Evolutionary conservation across 257 asterid species (phyloP).

Genomic region (Solanum habrochaites): DNA sequence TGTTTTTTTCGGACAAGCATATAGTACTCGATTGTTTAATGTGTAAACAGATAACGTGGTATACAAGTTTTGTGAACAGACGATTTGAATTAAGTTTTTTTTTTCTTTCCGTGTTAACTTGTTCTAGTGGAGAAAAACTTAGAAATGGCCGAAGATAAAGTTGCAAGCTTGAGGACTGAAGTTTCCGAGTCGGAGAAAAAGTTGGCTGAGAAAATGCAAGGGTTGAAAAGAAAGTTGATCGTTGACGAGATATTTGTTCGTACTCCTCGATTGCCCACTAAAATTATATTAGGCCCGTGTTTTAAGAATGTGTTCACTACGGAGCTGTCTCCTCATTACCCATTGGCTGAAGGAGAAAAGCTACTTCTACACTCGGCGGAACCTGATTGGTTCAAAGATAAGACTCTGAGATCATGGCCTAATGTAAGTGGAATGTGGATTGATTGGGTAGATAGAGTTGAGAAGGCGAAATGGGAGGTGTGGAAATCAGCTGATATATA

Average conservation of each 20-base stretch:
- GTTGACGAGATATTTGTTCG: not conserved
- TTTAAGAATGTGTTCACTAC: not conserved
- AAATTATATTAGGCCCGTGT: not conserved
- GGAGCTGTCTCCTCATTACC: not conserved
- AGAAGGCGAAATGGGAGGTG: not conserved
- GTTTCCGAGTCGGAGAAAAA: not conserved
- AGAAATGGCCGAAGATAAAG: not conserved
- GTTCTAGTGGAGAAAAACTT: not conserved
- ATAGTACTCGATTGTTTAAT: not conserved
- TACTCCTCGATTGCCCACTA: not conserved
- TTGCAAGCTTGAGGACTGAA: not conserved
- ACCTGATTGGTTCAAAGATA: not conserved
- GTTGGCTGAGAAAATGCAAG: not conserved
- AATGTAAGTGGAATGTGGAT: not conserved
- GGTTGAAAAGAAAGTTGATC: not conserved
- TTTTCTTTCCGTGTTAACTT: not conserved
- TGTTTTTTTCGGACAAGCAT: not conserved
- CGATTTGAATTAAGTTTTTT: not conserved
- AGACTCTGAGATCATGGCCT: not conserved
- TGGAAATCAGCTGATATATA: conserved; percentile 4
- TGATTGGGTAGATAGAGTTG: conserved; percentile 7
- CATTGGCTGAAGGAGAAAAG: conserved; percentile 3
- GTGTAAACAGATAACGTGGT: not conserved
- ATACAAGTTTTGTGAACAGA: not conserved
- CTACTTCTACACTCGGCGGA: not conserved